Percentiles rank a stretch among this genome's conserved stretches.
phyloP scores from a whole-genome alignment of 176 grass and related monocot genomes.

The Miscanthus lutarioriparius region DNA sequence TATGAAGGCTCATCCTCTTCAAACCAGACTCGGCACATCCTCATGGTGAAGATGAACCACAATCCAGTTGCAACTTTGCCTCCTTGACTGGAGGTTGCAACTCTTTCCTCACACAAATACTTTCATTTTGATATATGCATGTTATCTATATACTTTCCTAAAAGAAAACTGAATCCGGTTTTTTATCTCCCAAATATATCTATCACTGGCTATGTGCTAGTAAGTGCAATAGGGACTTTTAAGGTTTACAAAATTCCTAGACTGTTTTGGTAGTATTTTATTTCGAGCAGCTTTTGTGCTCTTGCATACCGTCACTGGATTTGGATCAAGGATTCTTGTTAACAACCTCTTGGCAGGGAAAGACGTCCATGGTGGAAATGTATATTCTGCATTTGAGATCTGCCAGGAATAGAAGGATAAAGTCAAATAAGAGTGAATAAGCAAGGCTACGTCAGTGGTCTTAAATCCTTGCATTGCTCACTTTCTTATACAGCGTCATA shows the following conservation, averaged over 20 bases:
- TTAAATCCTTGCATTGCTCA: constrained; percentile 40
- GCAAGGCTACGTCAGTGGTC: not conserved
- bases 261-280: constrained; percentile 4
- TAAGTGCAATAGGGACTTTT: not conserved
- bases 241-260: not conserved
- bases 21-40: not conserved
- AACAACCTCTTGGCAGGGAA: constrained; percentile 90
- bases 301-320: constrained; percentile 68
- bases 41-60: not conserved
- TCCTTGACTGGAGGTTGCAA: not conserved
- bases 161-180: not conserved
- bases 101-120: not conserved
- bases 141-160: not conserved
- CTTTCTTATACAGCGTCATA: constrained; percentile 94
- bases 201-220: constrained; percentile 1
- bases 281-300: constrained; percentile 30
- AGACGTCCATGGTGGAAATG: constrained; percentile 80
- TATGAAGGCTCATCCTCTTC: not conserved
- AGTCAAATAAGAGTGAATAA: constrained; percentile 19
- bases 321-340: constrained; percentile 86
- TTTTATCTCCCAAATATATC: not conserved
- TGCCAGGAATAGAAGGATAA: constrained; percentile 32
- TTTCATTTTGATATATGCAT: not conserved
- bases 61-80: not conserved
- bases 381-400: constrained; percentile 84